Evolutionary conservation across 208 protist species (phyloP), one percentile per base, ranked within the genome.

Genomic region (Leishmania arabica): DNA sequence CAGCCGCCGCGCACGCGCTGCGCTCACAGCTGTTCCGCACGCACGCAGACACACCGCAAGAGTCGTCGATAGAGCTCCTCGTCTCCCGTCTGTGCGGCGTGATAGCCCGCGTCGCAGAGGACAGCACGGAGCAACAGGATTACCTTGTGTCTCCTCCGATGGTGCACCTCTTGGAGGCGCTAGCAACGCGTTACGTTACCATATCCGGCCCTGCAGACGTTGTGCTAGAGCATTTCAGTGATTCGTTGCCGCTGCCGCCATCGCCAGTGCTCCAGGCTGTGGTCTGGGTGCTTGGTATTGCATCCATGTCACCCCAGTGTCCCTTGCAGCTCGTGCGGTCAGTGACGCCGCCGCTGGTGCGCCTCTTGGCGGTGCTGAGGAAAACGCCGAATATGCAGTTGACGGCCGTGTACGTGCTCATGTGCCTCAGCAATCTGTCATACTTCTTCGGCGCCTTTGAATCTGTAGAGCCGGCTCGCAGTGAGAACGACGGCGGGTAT

Each of bases 401-500:
- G 34, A 92, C 90, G 1, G 85, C 84, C 27, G 80, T 96, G 31
- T 93, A 95, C 81, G 88, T 90, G 9, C 87, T 96, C 66, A 96
- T 96, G 93, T 91, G 87, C 64, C 74, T 96, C 45, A 95, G 91
- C 79, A 96, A 96, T 73, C 86, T 96, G 58, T 95, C 91, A 27
- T 96, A 88, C 80, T 95, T 92, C 69, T 96, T 95, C 78, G 79
- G 82, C 78, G 77, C 85, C 47, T 77, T 94, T 24, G 91, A 94
- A 73, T 77, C 70, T 62, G 68, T 42, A 51, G 82, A 89, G 27
- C 42, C 6, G 51, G 40, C 27, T n/a, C 27, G 56, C 49, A 79
- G 65, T 56, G 78, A 37, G 11, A 37, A 8, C 3, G 74, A 73
- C 31, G 47, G 34, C 15, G 60, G 62, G 42, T 60, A 21, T 27